Percentiles rank a stretch among this genome's conserved stretches.
Evolutionary conservation across 495 filamentous ascomycete genomes (phyloP).

Genomic region (Cudoniella acicularis): DNA sequence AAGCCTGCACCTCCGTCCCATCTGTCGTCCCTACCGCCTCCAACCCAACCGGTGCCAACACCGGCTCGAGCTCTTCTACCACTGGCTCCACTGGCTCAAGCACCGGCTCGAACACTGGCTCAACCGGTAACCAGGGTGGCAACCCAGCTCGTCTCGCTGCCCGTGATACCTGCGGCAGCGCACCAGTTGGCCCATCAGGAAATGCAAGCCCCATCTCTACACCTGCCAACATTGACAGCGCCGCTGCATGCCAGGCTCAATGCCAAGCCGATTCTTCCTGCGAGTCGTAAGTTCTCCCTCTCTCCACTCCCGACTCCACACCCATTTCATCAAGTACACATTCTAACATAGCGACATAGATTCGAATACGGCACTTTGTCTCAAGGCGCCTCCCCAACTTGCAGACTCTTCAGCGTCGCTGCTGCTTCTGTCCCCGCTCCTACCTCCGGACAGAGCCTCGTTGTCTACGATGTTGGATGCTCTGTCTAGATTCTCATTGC

Average conservation of each 20-base stretch:
- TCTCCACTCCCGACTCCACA: neutral
- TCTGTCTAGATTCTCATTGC: neutral
- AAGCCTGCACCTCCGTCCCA: conserved; percentile 1
- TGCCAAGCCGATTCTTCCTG: conserved; percentile 9
- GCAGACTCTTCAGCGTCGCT: conserved; percentile 9
- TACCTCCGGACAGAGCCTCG: conserved; percentile 7
- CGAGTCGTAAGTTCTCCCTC: conserved; percentile 11
- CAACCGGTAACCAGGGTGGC: neutral
- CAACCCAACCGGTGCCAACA: conserved; percentile 6
- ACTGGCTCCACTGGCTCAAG: neutral
- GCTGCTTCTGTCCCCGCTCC: conserved; percentile 9
- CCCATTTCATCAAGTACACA: neutral
- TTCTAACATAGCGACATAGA: too few species aligned
- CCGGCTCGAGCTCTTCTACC: neutral
- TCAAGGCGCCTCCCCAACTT: neutral
- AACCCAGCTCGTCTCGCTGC: neutral
- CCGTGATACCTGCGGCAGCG: conserved; percentile 6
- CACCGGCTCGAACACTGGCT: neutral
- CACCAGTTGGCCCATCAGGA: conserved; percentile 7
- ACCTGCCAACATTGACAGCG: conserved; percentile 3
- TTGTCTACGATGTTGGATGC: conserved; percentile 15
- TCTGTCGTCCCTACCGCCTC: conserved; percentile 1
- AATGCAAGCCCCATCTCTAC: conserved; percentile 8
- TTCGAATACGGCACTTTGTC: conserved; percentile 13
- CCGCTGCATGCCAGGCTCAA: conserved; percentile 1